Evolutionary conservation across 257 asterid genomes (phyloP), one percentile per base, ranked within the genome.

Genomic region (Salvia splendens): DNA sequence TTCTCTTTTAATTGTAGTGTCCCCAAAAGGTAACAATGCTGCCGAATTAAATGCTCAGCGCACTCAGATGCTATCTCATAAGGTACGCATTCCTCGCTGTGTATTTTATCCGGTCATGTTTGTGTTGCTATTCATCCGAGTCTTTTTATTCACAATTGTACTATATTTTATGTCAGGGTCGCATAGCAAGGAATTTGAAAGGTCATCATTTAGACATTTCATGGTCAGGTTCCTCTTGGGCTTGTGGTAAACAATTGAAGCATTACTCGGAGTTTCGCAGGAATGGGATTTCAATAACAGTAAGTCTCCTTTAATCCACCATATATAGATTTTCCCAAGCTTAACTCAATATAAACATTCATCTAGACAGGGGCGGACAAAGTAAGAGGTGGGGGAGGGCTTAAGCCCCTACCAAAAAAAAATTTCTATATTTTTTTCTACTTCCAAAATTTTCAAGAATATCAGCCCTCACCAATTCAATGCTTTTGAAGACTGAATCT

Each of bases 141-240:
- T 54, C 55, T 12, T 64, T 72, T 54, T 36, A 53, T 40, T 69
- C 64, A 47, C 64, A 32, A 58, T 64, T 59, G 3, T 73, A 42
- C 50, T 59, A 33, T 64, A 43, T 71, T 61, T 62, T 61, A 52
- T 79, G 30, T 61, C 86, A 92, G 97, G 87, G 85, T 15, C 92
- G 79, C 67, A 59, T 84, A 54, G 75, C 95, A 52, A 88, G 84
- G 85, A 85, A 72, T 75, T 73, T 83, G 71, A 83, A 81, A 79
- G 85, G 87, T 48, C 84, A 65, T 76, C 81, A 74, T 57, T 83
- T 92, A 41, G 95, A 83, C 53, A 93, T 93, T 67, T 80, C 89
- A 3, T 93, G 99, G 99, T 88, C 95, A 2, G 99, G 97, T 65
- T 75, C 79, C 49, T 75, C 96, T 62, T 93, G 97, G 97, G 61